Conservation (phyloP, 345 rosid genomes). For the Turritis glabra region DNA sequence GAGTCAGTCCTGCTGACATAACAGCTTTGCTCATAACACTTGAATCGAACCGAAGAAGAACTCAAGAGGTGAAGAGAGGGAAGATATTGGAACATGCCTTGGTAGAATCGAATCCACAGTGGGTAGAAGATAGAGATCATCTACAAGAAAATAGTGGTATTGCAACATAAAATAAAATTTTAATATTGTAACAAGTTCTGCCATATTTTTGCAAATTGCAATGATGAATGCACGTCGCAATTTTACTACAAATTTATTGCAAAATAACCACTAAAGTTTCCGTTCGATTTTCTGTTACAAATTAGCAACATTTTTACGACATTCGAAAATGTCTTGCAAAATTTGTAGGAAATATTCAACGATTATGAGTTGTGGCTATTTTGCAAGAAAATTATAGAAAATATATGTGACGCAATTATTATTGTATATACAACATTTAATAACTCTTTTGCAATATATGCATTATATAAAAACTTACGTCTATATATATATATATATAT, state of each 20-base stretch:
- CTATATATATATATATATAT: too few relatives aligned
- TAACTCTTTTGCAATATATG: not conserved
- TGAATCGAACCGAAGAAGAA: constrained; percentile 72
- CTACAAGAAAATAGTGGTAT: not conserved
- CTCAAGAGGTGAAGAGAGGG: constrained; percentile 58
- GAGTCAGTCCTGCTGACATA: constrained; percentile 95
- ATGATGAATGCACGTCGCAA: not conserved
- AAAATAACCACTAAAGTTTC: not conserved
- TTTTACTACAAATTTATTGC: not conserved
- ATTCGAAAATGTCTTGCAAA: not conserved
- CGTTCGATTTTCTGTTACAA: not conserved
- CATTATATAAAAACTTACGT: too few relatives aligned
- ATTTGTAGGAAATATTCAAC: not conserved
- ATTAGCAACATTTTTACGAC: not conserved
- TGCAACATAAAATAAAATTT: not conserved
- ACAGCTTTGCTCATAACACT: constrained; percentile 86
- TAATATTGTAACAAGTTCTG: not conserved
- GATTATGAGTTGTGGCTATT: not conserved
- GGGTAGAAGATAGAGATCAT: constrained; percentile 18
- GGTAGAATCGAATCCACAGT: constrained; percentile 37
- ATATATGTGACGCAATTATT: not conserved
- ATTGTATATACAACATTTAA: not conserved
- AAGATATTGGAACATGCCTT: constrained; percentile 44
- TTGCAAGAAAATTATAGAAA: not conserved
- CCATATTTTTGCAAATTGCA: not conserved